Percentiles rank a stretch among this genome's conserved stretches.
These are phyloP conservation scores for Fusarium zealandicum DNA, from an alignment of 2,329 filamentous ascomycete species.

Conservation along the genomic window DNA sequence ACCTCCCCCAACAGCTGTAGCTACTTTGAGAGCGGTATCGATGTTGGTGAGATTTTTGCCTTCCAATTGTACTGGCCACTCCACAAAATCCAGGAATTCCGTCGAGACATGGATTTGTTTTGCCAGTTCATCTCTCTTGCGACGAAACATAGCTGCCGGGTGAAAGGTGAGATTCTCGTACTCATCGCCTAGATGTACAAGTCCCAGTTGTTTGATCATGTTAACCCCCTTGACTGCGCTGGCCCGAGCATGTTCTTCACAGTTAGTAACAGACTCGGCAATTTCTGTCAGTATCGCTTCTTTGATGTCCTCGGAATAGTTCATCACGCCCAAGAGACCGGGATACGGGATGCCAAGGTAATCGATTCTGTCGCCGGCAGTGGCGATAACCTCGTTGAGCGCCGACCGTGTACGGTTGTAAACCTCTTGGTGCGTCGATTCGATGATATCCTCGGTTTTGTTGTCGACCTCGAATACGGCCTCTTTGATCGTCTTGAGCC, in stretches of 20 bases:
- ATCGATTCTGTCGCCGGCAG: constrained; percentile 68
- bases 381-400: constrained; percentile 76
- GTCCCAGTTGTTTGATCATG: constrained; percentile 84
- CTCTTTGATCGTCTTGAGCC: constrained; percentile 83
- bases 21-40: constrained; percentile 91
- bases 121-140: constrained; percentile 80
- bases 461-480: constrained; percentile 82
- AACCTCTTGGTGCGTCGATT: constrained; percentile 83
- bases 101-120: constrained; percentile 87
- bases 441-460: constrained; percentile 80
- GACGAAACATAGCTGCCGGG: constrained; percentile 91
- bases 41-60: constrained; percentile 92
- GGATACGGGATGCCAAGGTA: constrained; percentile 87
- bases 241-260: constrained; percentile 84
- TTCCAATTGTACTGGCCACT: constrained; percentile 81
- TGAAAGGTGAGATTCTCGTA: constrained; percentile 88
- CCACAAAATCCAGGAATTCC: constrained; percentile 92
- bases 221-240: constrained; percentile 85
- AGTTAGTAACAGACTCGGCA: constrained; percentile 75
- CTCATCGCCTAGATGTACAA: constrained; percentile 87
- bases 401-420: constrained; percentile 83
- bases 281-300: constrained; percentile 91
- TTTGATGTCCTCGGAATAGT: constrained; percentile 93
- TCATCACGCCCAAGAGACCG: constrained; percentile 82
- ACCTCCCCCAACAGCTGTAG: constrained; percentile 82